These are phyloP conservation scores for Secale cereale DNA, from an alignment of 176 grass and related monocot genomes.

Conservation along the genomic window DNA sequence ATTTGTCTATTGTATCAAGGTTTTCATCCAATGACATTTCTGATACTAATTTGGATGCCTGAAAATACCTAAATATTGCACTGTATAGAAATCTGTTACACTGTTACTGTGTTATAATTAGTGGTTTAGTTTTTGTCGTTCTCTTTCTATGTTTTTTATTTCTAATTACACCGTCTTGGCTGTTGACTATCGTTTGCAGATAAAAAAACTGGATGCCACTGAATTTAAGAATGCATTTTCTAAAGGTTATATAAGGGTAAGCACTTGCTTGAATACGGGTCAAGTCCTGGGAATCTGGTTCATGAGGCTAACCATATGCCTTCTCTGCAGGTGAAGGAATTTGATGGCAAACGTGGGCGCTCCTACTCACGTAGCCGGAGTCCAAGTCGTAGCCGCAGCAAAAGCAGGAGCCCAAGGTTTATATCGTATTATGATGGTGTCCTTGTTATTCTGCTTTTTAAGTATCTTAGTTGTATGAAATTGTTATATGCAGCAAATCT, in stretches of 20 bases:
- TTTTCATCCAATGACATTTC: neutral
- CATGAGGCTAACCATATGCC: neutral
- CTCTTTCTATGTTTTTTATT: neutral
- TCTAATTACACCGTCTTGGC: neutral
- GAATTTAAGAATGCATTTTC: constrained; percentile 98
- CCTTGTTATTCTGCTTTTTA: neutral
- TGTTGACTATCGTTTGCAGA: constrained; percentile 43
- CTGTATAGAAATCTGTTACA: neutral
- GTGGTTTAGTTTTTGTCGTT: neutral
- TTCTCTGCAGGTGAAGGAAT: constrained; percentile 73
- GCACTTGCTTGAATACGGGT: neutral
- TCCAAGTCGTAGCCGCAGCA: constrained; percentile 51
- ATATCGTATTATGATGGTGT: neutral
- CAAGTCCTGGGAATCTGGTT: neutral
- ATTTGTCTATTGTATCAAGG: neutral
- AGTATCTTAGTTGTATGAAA: neutral
- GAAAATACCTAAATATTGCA: neutral
- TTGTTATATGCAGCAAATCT: constrained; percentile 53
- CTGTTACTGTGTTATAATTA: neutral
- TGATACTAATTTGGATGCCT: neutral
- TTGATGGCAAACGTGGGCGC: constrained; percentile 47
- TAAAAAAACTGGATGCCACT: constrained; percentile 93
- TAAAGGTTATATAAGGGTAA: constrained; percentile 84
- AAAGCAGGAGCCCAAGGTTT: constrained; percentile 61
- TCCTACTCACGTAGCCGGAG: constrained; percentile 61